Evolutionary conservation across 225 moss, liverwort and hornwort genomes (phyloP).

Genomic region (Physcomitrium patens): DNA sequence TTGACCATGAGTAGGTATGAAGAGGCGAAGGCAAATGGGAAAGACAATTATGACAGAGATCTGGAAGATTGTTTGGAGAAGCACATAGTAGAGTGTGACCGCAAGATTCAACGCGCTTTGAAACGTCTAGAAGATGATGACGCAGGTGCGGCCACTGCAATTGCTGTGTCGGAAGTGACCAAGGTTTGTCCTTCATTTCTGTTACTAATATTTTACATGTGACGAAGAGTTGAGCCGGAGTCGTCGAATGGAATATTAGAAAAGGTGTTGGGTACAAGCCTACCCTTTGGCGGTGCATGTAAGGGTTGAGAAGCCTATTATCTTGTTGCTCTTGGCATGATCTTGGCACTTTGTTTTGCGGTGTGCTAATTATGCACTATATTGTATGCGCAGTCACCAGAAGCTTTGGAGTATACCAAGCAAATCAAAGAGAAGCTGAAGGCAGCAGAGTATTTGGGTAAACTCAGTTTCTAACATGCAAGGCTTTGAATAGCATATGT

Average conservation of each 20-base stretch:
- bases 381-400: constrained; percentile 65
- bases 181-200: constrained; percentile 68
- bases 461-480: constrained; percentile 23
- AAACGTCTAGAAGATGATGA: constrained; percentile 99
- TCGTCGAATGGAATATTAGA: constrained; percentile 9
- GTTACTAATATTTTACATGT: constrained; percentile 17
- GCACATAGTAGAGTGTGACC: constrained; percentile 93
- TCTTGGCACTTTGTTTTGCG: neutral
- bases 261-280: neutral
- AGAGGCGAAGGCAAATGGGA: constrained; percentile 79
- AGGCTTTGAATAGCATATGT: neutral
- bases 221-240: neutral
- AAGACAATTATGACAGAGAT: constrained; percentile 93
- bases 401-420: constrained; percentile 76
- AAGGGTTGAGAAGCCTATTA: neutral
- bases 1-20: constrained; percentile 65
- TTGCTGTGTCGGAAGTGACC: constrained; percentile 96
- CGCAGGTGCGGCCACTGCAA: constrained; percentile 95
- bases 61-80: constrained; percentile 97
- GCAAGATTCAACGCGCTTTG: constrained; percentile 92
- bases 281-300: neutral
- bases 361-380: constrained; percentile 22
- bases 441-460: constrained; percentile 94
- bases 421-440: constrained; percentile 94
- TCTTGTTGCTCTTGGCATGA: constrained; percentile 7